Percentiles rank a stretch among this genome's conserved stretches.
Evolutionary conservation across 2,329 filamentous ascomycete species (phyloP).

Genomic region (Apiospora saccharicola): DNA sequence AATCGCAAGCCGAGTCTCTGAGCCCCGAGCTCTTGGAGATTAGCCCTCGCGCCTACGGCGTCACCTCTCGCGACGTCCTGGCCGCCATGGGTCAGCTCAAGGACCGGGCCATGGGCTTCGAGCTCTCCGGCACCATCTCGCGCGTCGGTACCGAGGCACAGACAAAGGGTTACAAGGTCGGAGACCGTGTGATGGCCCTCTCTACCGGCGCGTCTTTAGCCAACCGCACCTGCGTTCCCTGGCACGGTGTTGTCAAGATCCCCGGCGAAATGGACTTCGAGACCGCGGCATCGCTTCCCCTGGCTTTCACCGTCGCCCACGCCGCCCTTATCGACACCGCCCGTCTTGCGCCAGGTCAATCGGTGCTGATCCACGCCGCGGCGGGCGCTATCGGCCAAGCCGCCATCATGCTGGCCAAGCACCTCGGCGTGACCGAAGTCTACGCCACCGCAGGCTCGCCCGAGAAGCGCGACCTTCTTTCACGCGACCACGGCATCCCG

Average conservation of each 20-base stretch:
- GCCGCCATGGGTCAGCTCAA: not conserved
- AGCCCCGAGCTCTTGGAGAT: not conserved
- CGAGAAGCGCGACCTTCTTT: constrained; percentile 35
- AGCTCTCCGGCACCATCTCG: not conserved
- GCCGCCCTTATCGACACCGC: constrained; percentile 35
- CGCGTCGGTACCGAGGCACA: not conserved
- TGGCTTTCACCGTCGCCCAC: constrained; percentile 33
- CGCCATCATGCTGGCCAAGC: constrained; percentile 24
- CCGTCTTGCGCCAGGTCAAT: constrained; percentile 30
- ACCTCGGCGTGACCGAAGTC: constrained; percentile 31
- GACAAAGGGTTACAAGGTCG: not conserved
- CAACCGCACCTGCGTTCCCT: not conserved
- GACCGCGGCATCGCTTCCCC: constrained; percentile 17
- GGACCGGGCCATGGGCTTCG: not conserved
- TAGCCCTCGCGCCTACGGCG: not conserved
- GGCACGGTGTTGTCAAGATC: not conserved
- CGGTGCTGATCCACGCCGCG: constrained; percentile 35
- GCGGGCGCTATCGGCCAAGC: constrained; percentile 28
- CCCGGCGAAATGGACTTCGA: constrained; percentile 2
- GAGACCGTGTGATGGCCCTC: not conserved
- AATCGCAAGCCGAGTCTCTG: not conserved
- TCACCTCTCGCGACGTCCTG: not conserved
- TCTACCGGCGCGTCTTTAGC: not conserved
- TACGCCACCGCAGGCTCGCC: constrained; percentile 38
- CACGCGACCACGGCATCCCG: constrained; percentile 34